phyloP scores from a whole-genome alignment of 352 stramenopile genomes.

The Pythium sukuiense region DNA sequence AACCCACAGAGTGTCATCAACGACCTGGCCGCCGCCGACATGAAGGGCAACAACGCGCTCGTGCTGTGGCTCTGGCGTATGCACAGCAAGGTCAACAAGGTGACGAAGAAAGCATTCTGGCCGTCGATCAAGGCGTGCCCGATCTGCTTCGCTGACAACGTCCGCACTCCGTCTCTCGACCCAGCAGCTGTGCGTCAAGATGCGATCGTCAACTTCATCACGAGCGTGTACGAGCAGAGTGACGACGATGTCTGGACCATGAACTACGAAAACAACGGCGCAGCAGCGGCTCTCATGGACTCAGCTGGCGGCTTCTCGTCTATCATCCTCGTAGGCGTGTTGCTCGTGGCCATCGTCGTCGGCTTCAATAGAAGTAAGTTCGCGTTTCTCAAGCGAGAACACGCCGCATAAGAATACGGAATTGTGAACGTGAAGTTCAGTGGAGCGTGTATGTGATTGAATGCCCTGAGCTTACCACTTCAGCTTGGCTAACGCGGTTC shows the following conservation, averaged over 20 bases:
- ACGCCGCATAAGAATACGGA: constrained; percentile 16
- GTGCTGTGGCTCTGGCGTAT: constrained; percentile 80
- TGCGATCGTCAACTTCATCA: constrained; percentile 54
- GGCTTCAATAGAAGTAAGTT: constrained; percentile 7
- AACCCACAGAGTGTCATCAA: constrained; percentile 65
- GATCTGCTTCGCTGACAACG: constrained; percentile 59
- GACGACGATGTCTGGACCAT: constrained; percentile 51
- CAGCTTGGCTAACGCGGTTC: no score
- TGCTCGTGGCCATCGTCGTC: constrained; percentile 31
- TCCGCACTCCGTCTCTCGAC: constrained; percentile 49
- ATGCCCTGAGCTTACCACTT: no score
- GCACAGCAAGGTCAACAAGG: constrained; percentile 85
- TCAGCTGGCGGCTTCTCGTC: constrained; percentile 43
- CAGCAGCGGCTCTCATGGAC: constrained; percentile 36
- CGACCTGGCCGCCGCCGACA: constrained; percentile 38
- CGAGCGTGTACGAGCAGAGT: constrained; percentile 50
- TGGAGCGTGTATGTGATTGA: no score
- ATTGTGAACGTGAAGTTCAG: no score
- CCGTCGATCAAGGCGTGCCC: constrained; percentile 52
- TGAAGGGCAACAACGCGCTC: constrained; percentile 40
- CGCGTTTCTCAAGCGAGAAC: constrained; percentile 25
- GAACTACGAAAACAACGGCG: constrained; percentile 47
- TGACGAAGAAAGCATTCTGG: constrained; percentile 70
- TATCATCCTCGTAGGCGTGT: constrained; percentile 30
- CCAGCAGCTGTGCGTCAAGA: constrained; percentile 44